Evolutionary conservation across 164 flowering plant species (phyloP), one percentile per base, ranked within the genome.

Genomic region (Berberis vulgaris): DNA sequence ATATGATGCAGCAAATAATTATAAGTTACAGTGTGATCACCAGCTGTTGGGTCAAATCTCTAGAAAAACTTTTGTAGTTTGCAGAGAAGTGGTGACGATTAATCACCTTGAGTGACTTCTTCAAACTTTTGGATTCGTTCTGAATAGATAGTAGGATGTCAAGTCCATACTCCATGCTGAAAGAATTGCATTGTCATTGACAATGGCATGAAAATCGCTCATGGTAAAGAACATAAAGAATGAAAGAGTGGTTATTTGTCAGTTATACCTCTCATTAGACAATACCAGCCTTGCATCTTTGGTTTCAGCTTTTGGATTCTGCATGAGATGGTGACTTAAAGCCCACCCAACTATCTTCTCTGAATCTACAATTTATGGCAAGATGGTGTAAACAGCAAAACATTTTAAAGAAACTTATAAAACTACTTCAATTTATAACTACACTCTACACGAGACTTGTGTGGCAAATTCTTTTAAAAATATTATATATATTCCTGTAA

Each of bases 71-170:
- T 26, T 26, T 26, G 26, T 26, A 26, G 26, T 26, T 26, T 26
- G 26, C 26, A 26, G 26, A 26, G 26, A 26, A 26, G 26, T 26
- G 26, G 26, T 26, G 26, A 26, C 0, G 26, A 26, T 26, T 26
- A 52, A 11, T 3, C 54, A 89, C 96, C 90, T 87, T 87, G 7
- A 89, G 86, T 6, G 96, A 84, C 81, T 87, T 89, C 79, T 89
- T 87, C 77, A 74, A 75, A 74, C 87, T 86, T 70, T 86, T 89
- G 41, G 91, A 76, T 54, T 89, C 94, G 70, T 79, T 87, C 72
- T 82, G 89, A 70, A 81, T 74, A 41, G 87, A 75, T 49, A 77
- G 88, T 57, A 89, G 74, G 58, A 86, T 79, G 41, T 72, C 84
- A 60, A 87, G 69, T 6, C 94, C 94, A 71, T 82, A 82, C 66